Evolutionary conservation across 345 rosid species (phyloP).

Genomic region (Erodium maritimum): DNA sequence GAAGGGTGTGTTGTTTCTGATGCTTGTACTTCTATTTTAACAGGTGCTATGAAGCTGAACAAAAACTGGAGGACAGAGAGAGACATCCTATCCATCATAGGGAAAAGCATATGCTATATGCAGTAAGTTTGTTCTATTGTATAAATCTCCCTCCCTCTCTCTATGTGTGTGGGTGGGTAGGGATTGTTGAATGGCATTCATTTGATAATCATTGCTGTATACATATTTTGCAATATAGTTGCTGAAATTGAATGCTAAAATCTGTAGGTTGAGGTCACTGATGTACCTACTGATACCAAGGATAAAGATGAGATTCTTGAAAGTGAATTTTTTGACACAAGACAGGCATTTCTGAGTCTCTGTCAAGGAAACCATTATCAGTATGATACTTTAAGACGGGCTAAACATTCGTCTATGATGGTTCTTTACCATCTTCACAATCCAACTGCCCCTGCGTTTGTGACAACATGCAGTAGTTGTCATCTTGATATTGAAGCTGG

Average conservation of each 20-base stretch:
- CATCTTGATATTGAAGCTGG: conserved; percentile 89
- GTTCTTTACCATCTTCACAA: conserved; percentile 96
- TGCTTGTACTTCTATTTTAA: conserved; percentile 14
- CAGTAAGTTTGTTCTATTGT: conserved; percentile 40
- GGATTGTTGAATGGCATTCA: background rate
- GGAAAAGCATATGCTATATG: conserved; percentile 61
- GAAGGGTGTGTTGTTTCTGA: background rate
- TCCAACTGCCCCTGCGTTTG: conserved; percentile 98
- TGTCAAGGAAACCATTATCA: conserved; percentile 99
- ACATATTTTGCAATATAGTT: background rate
- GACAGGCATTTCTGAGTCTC: conserved; percentile 96
- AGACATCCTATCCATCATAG: conserved; percentile 71
- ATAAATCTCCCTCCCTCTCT: no score
- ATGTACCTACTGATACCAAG: conserved; percentile 67
- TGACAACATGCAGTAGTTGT: conserved; percentile 78
- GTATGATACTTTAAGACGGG: conserved; percentile 93
- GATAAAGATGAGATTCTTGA: conserved; percentile 97
- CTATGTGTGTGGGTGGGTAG: no score
- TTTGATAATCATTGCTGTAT: conserved; percentile 7
- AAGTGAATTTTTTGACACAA: conserved; percentile 92
- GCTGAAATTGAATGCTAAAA: conserved; percentile 5
- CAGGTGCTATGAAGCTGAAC: conserved; percentile 85
- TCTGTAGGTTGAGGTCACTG: conserved; percentile 55
- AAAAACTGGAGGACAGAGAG: conserved; percentile 76
- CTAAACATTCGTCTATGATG: conserved; percentile 99